Conservation (phyloP, 1,284 basidiomycete species). For the Marasmius sp. region DNA sequence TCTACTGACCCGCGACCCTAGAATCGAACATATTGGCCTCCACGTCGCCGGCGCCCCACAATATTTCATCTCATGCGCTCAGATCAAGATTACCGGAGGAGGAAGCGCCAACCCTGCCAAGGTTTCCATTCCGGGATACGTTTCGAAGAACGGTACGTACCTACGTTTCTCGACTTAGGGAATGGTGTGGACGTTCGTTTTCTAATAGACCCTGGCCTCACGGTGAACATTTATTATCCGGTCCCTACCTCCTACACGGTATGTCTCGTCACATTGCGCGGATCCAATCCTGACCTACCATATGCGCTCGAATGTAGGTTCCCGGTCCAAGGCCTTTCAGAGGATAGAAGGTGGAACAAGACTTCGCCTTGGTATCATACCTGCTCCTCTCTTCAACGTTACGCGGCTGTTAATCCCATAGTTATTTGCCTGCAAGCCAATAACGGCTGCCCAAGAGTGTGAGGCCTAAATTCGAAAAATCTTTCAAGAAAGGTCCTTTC, state of each 20-base stretch:
- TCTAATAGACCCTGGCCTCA: slow-evolving; percentile 35
- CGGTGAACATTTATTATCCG: slow-evolving; percentile 45
- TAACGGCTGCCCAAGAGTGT: no score
- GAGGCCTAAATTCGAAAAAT: no score
- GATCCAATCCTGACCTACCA: no score
- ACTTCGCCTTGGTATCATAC: no score
- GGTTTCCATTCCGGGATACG: slow-evolving; percentile 43
- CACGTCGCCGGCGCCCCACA: slow-evolving; percentile 40
- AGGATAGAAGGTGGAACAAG: neutral
- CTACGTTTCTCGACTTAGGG: neutral
- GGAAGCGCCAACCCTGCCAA: slow-evolving; percentile 37
- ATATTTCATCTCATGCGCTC: slow-evolving; percentile 40
- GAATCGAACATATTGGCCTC: slow-evolving; percentile 42
- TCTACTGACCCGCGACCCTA: slow-evolving; percentile 3
- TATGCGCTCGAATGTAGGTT: slow-evolving; percentile 16
- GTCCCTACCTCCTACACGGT: slow-evolving; percentile 3
- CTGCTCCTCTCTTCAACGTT: no score
- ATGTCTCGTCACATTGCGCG: no score
- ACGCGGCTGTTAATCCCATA: no score
- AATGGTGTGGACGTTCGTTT: neutral
- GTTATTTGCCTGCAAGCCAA: no score
- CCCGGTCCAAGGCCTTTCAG: slow-evolving; percentile 29
- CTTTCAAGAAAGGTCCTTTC: no score
- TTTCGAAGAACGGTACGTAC: slow-evolving; percentile 29
- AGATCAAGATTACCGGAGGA: slow-evolving; percentile 37